phyloP scores from a whole-genome alignment of 257 asterid species.

The Penstemon davidsonii region DNA sequence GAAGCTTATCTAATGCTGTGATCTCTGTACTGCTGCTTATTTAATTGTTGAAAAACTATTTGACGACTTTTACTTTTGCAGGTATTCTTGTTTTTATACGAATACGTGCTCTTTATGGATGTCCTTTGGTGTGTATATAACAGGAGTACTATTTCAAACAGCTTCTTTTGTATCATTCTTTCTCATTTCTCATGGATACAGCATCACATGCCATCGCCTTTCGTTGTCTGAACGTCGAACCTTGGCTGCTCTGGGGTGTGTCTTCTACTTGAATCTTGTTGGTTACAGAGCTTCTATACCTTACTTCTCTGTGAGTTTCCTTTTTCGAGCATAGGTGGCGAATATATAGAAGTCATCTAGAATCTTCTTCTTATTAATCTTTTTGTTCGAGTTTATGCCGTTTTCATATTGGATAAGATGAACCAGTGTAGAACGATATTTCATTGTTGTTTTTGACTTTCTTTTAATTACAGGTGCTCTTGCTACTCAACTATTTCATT shows the following conservation, averaged over 20 bases:
- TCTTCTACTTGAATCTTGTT: constrained; percentile 75
- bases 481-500: constrained; percentile 54
- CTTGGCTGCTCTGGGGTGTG: constrained; percentile 57
- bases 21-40: no score
- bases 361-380: background rate
- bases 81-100: constrained; percentile 69
- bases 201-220: constrained; percentile 75
- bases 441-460: background rate
- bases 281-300: constrained; percentile 85
- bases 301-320: constrained; percentile 71
- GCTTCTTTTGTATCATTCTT: constrained; percentile 60
- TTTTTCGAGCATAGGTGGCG: background rate
- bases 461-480: constrained; percentile 44
- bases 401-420: background rate
- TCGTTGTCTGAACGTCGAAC: constrained; percentile 67
- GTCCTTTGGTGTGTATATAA: constrained; percentile 85
- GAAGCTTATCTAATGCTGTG: no score
- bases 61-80: constrained; percentile 23
- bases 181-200: constrained; percentile 79
- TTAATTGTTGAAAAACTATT: no score
- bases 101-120: constrained; percentile 81
- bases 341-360: background rate
- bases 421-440: background rate
- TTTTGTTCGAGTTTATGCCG: background rate
- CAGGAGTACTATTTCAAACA: constrained; percentile 74